Conservation (phyloP, 257 asterid genomes). For the Paraleonurus japonicus region DNA sequence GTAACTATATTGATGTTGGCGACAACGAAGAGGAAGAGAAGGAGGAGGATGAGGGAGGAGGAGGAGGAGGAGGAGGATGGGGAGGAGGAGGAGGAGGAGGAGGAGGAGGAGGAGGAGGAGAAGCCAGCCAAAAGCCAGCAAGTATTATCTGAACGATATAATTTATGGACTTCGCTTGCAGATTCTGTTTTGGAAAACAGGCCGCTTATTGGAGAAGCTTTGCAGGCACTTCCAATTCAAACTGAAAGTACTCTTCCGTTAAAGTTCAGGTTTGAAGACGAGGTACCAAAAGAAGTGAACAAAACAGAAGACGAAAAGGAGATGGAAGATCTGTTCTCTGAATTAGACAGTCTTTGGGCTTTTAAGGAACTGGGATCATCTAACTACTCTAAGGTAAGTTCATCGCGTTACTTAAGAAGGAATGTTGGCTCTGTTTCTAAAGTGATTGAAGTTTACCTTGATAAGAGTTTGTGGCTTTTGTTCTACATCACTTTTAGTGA, state of each 20-base stretch:
- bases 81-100: not conserved
- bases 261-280: conserved; percentile 53
- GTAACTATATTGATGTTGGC: not conserved
- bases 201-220: conserved; percentile 8
- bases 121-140: not conserved
- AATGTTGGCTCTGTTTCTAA: not conserved
- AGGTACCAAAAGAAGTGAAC: conserved; percentile 31
- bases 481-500: not conserved
- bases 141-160: not conserved
- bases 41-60: not conserved
- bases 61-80: not conserved
- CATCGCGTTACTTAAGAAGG: not conserved
- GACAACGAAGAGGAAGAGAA: not conserved
- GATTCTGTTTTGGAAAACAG: conserved; percentile 30
- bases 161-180: conserved; percentile 32
- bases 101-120: not conserved
- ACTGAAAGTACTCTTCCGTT: conserved; percentile 24
- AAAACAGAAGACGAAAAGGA: conserved; percentile 37
- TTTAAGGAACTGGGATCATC: conserved; percentile 4
- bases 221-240: not conserved
- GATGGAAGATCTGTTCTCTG: conserved; percentile 38
- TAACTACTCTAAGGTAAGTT: conserved; percentile 28
- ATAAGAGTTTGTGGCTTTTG: not conserved
- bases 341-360: conserved; percentile 10
- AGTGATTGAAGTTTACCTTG: not conserved